A percentile compares a stretch with the other conserved stretches of the same genome.
Conservation (phyloP, 2,329 filamentous ascomycete species). For the Paecilomyces fulvus region DNA sequence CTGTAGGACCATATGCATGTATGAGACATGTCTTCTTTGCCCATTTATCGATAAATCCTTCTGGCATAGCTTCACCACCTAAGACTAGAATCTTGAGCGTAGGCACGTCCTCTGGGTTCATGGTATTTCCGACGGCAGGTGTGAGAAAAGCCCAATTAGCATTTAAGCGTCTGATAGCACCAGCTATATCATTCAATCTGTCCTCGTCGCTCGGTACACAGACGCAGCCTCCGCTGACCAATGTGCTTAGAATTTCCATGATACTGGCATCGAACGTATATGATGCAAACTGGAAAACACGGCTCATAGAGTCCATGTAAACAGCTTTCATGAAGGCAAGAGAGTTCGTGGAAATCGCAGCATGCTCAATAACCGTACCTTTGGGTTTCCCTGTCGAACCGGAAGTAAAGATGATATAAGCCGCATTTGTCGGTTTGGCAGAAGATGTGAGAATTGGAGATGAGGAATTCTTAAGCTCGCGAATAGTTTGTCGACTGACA, state of each 20-base stretch:
- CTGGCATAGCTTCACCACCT: conserved; percentile 38
- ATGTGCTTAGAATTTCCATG: conserved; percentile 46
- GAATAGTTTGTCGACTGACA: conserved; percentile 19
- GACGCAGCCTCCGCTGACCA: conserved; percentile 51
- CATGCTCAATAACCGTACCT: conserved; percentile 56
- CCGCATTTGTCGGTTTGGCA: conserved; percentile 25
- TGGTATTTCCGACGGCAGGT: conserved; percentile 46
- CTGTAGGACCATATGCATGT: conserved; percentile 37
- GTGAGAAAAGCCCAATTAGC: conserved; percentile 51
- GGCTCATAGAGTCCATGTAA: conserved; percentile 43
- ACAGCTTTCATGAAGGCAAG: conserved; percentile 44
- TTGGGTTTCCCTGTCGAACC: conserved; percentile 51
- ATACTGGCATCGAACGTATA: conserved; percentile 49
- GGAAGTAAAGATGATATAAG: conserved; percentile 55
- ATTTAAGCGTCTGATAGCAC: conserved; percentile 43
- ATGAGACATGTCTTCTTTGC: conserved; percentile 32
- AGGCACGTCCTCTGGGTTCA: conserved; percentile 38
- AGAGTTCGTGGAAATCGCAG: conserved; percentile 48
- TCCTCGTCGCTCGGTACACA: conserved; percentile 49
- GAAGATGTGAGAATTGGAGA: conserved; percentile 7
- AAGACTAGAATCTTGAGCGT: conserved; percentile 35
- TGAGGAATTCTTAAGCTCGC: conserved; percentile 16
- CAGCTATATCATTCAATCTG: conserved; percentile 42
- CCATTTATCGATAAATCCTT: conserved; percentile 38
- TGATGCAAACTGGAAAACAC: conserved; percentile 52